Conservation (phyloP, 1,284 basidiomycete species). For the Microbotryum silenes-acaulis region DNA sequence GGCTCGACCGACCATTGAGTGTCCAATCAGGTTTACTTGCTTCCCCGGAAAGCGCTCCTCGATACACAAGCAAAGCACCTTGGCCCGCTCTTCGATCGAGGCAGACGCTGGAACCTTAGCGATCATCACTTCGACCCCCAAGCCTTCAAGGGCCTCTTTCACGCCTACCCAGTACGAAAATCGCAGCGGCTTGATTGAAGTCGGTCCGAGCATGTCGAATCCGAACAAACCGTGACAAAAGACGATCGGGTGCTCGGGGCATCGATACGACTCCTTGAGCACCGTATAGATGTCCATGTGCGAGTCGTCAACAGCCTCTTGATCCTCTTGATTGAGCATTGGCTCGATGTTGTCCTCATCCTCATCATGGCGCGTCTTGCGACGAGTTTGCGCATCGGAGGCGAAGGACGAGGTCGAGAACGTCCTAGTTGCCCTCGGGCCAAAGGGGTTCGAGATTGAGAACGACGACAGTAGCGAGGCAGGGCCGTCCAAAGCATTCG, state of each 20-base stretch:
- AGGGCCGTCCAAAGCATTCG: not conserved
- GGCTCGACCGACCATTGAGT: constrained; percentile 64
- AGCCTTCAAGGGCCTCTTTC: constrained; percentile 76
- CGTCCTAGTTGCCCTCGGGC: not conserved
- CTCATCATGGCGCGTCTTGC: not conserved
- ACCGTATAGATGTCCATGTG: constrained; percentile 25
- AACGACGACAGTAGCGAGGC: constrained; percentile 1
- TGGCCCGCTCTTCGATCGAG: constrained; percentile 67
- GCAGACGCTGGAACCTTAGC: constrained; percentile 71
- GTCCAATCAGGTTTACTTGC: constrained; percentile 83
- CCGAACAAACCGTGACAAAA: constrained; percentile 87
- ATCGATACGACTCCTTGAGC: constrained; percentile 57
- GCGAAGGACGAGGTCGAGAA: constrained; percentile 1
- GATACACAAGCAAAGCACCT: constrained; percentile 73
- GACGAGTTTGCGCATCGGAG: not conserved
- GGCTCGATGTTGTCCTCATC: constrained; percentile 9
- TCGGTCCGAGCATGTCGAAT: constrained; percentile 38
- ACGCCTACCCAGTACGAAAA: constrained; percentile 94
- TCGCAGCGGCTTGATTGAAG: constrained; percentile 65
- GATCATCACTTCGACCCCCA: constrained; percentile 82
- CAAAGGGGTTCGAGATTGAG: constrained; percentile 1
- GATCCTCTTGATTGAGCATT: constrained; percentile 20
- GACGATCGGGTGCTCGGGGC: constrained; percentile 73
- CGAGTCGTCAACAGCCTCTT: constrained; percentile 16
- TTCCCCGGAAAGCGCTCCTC: constrained; percentile 68